phyloP scores from a whole-genome alignment of 192 early-diverging fungal genomes.

The Coemansia erecta region DNA sequence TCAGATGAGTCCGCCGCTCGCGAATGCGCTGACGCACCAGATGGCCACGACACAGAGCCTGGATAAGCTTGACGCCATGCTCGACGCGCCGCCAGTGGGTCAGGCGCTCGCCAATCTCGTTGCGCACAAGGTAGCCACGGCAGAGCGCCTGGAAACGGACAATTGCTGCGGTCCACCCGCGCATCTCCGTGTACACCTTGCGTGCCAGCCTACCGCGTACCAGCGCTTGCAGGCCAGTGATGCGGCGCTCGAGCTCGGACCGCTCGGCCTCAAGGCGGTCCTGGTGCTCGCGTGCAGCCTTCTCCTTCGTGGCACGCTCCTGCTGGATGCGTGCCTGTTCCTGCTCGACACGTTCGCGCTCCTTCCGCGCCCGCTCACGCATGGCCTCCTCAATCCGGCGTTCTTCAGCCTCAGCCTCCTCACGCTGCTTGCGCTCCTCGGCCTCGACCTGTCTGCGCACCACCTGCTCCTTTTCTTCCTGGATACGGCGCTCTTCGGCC shows the following conservation, averaged over 20 bases:
- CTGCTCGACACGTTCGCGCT: background rate
- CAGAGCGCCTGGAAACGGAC: slow-evolving; percentile 49
- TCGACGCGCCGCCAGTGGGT: slow-evolving; percentile 38
- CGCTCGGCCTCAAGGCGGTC: slow-evolving; percentile 35
- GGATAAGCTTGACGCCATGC: slow-evolving; percentile 37
- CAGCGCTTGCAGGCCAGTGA: slow-evolving; percentile 58
- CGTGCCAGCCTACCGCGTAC: slow-evolving; percentile 60
- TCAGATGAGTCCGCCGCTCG: slow-evolving; percentile 57
- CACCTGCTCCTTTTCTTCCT: background rate
- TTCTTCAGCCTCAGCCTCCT: slow-evolving; percentile 25
- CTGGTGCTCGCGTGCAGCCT: slow-evolving; percentile 23
- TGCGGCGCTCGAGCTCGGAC: slow-evolving; percentile 44
- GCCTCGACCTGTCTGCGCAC: background rate
- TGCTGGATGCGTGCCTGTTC: background rate
- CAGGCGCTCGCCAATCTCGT: slow-evolving; percentile 33
- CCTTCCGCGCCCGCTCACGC: slow-evolving; percentile 18
- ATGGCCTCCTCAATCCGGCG: slow-evolving; percentile 18
- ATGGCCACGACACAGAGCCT: slow-evolving; percentile 67
- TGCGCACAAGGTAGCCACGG: slow-evolving; percentile 45
- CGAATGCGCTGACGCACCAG: slow-evolving; percentile 62
- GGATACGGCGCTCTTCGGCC: slow-evolving; percentile 12
- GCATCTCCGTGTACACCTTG: slow-evolving; percentile 53
- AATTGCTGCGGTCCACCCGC: slow-evolving; percentile 51
- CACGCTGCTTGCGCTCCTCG: slow-evolving; percentile 5
- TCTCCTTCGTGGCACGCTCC: slow-evolving; percentile 10